Evolutionary conservation across 2,329 filamentous ascomycete genomes (phyloP).

Genomic region (Exophiala sp.): DNA sequence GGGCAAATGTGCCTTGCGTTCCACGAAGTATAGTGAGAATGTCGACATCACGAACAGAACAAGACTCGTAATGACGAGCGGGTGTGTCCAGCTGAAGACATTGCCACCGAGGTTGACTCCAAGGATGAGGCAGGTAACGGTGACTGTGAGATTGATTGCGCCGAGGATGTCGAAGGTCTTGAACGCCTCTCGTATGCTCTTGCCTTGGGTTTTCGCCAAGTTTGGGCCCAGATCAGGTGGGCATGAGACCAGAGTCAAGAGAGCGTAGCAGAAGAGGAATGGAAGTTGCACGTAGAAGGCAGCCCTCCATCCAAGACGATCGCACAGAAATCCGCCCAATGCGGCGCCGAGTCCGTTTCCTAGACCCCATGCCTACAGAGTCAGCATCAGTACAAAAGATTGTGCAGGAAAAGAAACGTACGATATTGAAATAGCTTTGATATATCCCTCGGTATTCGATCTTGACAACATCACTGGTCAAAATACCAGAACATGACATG

Average conservation of each 20-base stretch:
- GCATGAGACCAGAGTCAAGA: conserved; percentile 36
- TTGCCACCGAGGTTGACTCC: conserved; percentile 64
- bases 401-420: not conserved
- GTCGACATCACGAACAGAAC: conserved; percentile 47
- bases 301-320: conserved; percentile 70
- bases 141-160: conserved; percentile 51
- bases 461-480: conserved; percentile 70
- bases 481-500: conserved; percentile 65
- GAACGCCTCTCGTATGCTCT: conserved; percentile 48
- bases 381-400: not conserved
- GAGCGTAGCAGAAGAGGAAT: conserved; percentile 47
- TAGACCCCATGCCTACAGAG: conserved; percentile 16
- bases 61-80: conserved; percentile 54
- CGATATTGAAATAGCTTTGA: conserved; percentile 59
- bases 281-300: conserved; percentile 64
- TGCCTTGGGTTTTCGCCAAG: conserved; percentile 42
- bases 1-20: conserved; percentile 51
- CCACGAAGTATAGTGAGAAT: conserved; percentile 52
- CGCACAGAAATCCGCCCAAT: conserved; percentile 66
- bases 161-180: conserved; percentile 57
- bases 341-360: conserved; percentile 56
- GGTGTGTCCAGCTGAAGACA: conserved; percentile 60
- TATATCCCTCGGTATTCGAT: conserved; percentile 70
- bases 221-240: conserved; percentile 51
- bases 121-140: conserved; percentile 56